Base-by-base conservation (phyloP, 768 basidiomycete genomes). In the Lepiota brunneoincarnata region DNA sequence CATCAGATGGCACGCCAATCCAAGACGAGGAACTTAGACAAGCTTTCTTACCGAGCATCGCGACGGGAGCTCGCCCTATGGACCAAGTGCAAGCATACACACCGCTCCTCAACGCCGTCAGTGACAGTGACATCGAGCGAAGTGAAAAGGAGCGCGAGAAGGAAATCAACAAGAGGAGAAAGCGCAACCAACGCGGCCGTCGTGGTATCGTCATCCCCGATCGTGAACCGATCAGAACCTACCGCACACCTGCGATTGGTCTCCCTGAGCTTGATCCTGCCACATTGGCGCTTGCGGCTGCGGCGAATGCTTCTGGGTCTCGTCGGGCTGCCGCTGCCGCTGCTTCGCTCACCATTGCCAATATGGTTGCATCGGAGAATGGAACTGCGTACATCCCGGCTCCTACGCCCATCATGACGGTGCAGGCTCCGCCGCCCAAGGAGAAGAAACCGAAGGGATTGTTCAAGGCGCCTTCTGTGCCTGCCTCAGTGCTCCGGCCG, bases 81-180 rank as follows among this genome's bases (percentile, higher is more conserved):
- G 87, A 92, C 61, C 86, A 92, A 61, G 87, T 94, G 2, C 75
- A 80, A 37, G 73, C 81, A 5, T 97, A 84, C 72, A 97, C 93
- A 0, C 97, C 97, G 0, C 76, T 84, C n/a, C 89, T 98, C 63
- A 87, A 87, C 67, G 87, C 89, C 61, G 83, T 97, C 67, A 87
- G 85, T 66, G 91, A 92, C 54, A 87, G 88, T 57, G 95, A 98
- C 58, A 80, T 98, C 54, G 93, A 94, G 59, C 76, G 86, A 51
- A 87, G 83, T 59, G 96, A 99, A 68, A 89, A 88, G 66, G 94
- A 97, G 57, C 82, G 93, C 55, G 97, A 99, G 68, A 93, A 94
- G 72, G 94, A 98, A 60, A 78, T 89, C 60, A 89, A 83, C 60
- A 89, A 87, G 66, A 86, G 93, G 57, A 76, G 91, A 42, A 89